phyloP scores from a whole-genome alignment of 2,329 filamentous ascomycete species.

The Shiraia bambusicola region DNA sequence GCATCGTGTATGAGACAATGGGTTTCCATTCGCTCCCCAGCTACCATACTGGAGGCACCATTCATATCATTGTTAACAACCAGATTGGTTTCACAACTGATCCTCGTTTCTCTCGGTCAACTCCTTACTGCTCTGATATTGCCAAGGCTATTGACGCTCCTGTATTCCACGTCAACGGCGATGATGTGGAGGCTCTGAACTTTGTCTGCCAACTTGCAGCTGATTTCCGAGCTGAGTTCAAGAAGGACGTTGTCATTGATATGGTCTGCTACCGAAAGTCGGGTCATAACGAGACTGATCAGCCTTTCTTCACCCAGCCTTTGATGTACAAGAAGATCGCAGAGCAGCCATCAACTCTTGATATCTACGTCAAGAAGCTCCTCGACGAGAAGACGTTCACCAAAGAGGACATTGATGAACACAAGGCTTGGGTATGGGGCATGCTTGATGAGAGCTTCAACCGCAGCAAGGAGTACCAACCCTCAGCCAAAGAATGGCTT shows the following conservation, averaged over 20 bases:
- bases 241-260: conserved; percentile 96
- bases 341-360: conserved; percentile 78
- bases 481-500: conserved; percentile 95
- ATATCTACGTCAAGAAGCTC: conserved; percentile 90
- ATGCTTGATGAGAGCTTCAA: conserved; percentile 98
- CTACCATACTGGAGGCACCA: conserved; percentile 95
- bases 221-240: conserved; percentile 98
- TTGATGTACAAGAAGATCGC: conserved; percentile 99
- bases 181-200: conserved; percentile 97
- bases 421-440: conserved; percentile 99
- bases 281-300: conserved; percentile 98
- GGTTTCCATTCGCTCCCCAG: conserved; percentile 94
- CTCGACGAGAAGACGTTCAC: conserved; percentile 92
- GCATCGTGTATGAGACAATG: conserved; percentile 97
- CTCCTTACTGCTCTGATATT: conserved; percentile 98
- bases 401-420: conserved; percentile 96
- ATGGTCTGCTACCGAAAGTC: conserved; percentile 99
- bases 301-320: conserved; percentile 98
- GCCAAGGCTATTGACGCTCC: conserved; percentile 98
- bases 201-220: conserved; percentile 96
- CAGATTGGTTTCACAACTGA: conserved; percentile 99
- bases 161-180: conserved; percentile 98
- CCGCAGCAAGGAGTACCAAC: conserved; percentile 96
- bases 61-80: conserved; percentile 98
- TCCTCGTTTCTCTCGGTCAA: conserved; percentile 94